phyloP scores from a whole-genome alignment of 768 basidiomycete genomes.

The Serendipita sp. region DNA sequence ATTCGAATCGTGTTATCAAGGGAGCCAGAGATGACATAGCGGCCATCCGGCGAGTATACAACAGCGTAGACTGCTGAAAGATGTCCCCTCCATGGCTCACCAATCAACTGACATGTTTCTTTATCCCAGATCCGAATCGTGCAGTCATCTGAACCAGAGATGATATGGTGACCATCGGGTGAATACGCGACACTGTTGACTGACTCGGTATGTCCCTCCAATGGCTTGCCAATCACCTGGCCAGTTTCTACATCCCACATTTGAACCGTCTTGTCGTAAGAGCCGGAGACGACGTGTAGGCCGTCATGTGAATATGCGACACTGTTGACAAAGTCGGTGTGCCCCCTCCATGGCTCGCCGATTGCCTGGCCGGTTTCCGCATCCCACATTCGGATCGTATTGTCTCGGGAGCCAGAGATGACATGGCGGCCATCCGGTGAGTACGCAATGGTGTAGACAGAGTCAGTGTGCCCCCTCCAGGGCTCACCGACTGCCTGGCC shows the following conservation, averaged over 20 bases:
- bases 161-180: constrained; percentile 25
- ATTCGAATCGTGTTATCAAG: constrained; percentile 19
- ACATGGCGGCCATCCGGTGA: not conserved
- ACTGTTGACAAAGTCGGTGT: constrained; percentile 19
- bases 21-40: not conserved
- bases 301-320: constrained; percentile 28
- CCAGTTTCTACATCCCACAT: constrained; percentile 29
- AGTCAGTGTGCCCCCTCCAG: constrained; percentile 1
- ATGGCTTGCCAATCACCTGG: constrained; percentile 10
- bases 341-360: constrained; percentile 7
- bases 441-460: not conserved
- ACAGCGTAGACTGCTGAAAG: constrained; percentile 9
- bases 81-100: constrained; percentile 3
- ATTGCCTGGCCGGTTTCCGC: not conserved
- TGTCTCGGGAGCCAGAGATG: constrained; percentile 4
- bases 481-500: not conserved
- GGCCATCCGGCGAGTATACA: constrained; percentile 7
- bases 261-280: constrained; percentile 27
- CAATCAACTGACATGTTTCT: constrained; percentile 17
- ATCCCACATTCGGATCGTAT: constrained; percentile 8
- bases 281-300: constrained; percentile 26
- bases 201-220: constrained; percentile 28
- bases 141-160: constrained; percentile 29
- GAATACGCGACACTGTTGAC: constrained; percentile 31
- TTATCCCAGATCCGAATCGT: constrained; percentile 28